phyloP scores from a whole-genome alignment of 2,329 filamentous ascomycete species.

The Arthroderma uncinatum region DNA sequence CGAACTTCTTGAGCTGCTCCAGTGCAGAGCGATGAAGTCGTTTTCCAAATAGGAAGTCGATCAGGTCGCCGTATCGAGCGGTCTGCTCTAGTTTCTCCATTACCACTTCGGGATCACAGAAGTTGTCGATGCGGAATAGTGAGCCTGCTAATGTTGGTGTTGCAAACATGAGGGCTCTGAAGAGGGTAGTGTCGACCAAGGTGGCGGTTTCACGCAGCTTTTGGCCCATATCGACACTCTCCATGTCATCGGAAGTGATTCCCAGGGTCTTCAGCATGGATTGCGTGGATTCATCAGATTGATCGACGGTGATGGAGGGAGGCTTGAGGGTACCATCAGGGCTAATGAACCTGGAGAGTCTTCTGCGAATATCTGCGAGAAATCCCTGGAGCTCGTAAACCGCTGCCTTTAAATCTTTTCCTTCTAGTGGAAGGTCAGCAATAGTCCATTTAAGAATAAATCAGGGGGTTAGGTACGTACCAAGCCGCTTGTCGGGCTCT shows the following conservation, averaged over 20 bases:
- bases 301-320: conserved; percentile 23
- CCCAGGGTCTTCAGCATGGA: conserved; percentile 38
- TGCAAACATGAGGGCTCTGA: conserved; percentile 90
- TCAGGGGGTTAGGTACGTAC: conserved; percentile 14
- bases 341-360: conserved; percentile 50
- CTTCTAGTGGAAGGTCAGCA: conserved; percentile 43
- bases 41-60: conserved; percentile 97
- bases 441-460: background rate
- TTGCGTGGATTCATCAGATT: conserved; percentile 32
- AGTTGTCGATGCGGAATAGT: conserved; percentile 90
- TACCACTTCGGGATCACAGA: conserved; percentile 90
- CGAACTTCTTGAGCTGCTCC: conserved; percentile 70
- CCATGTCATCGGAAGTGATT: conserved; percentile 40
- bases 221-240: conserved; percentile 51
- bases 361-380: conserved; percentile 67
- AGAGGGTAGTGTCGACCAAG: conserved; percentile 85
- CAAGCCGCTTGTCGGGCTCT: conserved; percentile 21
- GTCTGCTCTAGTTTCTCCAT: conserved; percentile 85
- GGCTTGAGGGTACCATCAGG: conserved; percentile 43
- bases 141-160: conserved; percentile 74
- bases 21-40: conserved; percentile 80
- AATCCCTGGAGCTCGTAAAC: conserved; percentile 78
- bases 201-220: conserved; percentile 66
- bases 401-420: conserved; percentile 72
- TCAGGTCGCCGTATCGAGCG: conserved; percentile 79